These are phyloP conservation scores for Sanguinoderma infundibulare DNA, from an alignment of 1,284 basidiomycete genomes.

Conservation along the genomic window DNA sequence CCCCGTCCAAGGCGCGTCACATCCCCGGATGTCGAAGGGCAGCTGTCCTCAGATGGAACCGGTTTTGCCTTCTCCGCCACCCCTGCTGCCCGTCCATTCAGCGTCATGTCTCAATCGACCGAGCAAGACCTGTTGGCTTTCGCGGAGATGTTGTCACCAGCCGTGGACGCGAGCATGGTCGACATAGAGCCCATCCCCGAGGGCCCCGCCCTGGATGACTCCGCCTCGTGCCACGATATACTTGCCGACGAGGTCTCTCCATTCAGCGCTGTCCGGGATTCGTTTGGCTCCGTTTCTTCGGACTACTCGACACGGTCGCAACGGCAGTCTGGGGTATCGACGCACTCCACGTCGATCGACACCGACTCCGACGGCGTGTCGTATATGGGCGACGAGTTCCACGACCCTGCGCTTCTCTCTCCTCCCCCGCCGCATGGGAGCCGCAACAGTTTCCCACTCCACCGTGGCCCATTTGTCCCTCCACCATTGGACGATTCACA, in stretches of 20 bases:
- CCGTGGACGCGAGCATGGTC: conserved; percentile 13
- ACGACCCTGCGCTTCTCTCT: conserved; percentile 30
- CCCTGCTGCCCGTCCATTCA: conserved; percentile 20
- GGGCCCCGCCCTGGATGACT: conserved; percentile 9
- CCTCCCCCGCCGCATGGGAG: conserved; percentile 17
- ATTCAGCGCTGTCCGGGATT: conserved; percentile 12
- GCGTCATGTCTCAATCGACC: conserved; percentile 35
- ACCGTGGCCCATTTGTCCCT: conserved; percentile 22
- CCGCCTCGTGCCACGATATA: conserved; percentile 18
- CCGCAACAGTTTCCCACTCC: conserved; percentile 30
- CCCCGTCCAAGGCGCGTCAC: conserved; percentile 5
- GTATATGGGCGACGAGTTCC: conserved; percentile 33
- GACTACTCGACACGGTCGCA: conserved; percentile 10
- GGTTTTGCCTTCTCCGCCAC: not conserved
- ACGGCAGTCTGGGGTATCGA: conserved; percentile 22
- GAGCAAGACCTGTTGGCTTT: conserved; percentile 39
- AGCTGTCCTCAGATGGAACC: too few species aligned
- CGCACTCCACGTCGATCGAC: conserved; percentile 23
- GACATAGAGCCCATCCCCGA: conserved; percentile 15
- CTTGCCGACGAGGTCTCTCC: conserved; percentile 12
- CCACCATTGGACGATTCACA: conserved; percentile 43
- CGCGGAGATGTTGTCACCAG: conserved; percentile 37
- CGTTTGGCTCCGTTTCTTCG: conserved; percentile 18
- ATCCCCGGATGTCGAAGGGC: conserved; percentile 12
- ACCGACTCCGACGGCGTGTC: conserved; percentile 42